Evolutionary conservation across 768 basidiomycete species (phyloP).

Genomic region (Lactifluus volemus): DNA sequence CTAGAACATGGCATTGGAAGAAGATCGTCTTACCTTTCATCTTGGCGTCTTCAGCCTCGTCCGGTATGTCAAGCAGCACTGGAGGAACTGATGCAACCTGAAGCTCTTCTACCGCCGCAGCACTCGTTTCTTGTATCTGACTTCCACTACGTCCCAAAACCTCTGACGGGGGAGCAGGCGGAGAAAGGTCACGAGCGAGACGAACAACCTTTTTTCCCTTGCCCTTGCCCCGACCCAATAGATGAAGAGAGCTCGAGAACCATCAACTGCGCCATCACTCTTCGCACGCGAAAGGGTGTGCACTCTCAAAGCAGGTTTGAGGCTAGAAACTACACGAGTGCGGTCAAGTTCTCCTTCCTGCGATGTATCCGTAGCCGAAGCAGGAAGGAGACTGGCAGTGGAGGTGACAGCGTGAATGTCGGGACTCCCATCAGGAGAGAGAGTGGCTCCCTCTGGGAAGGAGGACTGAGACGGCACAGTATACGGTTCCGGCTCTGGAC

Average conservation of each 20-base stretch:
- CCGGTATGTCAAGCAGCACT: neutral
- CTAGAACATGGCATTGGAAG: neutral
- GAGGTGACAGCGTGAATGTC: neutral
- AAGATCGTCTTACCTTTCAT: conserved; percentile 57
- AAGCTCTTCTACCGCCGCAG: conserved; percentile 40
- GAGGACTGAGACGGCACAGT: conserved; percentile 9
- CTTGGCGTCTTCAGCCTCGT: conserved; percentile 42
- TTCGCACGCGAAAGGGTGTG: neutral
- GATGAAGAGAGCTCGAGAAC: neutral
- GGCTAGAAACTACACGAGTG: neutral
- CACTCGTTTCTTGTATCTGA: conserved; percentile 53
- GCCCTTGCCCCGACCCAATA: conserved; percentile 20
- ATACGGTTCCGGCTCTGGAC: conserved; percentile 17
- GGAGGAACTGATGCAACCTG: conserved; percentile 20
- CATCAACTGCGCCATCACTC: neutral
- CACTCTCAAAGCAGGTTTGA: neutral
- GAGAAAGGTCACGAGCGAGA: conserved; percentile 21
- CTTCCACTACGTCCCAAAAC: conserved; percentile 57
- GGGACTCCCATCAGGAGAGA: neutral
- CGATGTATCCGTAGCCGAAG: neutral
- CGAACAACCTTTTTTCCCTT: conserved; percentile 16
- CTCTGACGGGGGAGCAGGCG: conserved; percentile 46
- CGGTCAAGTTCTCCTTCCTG: neutral
- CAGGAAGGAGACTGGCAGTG: conserved; percentile 6
- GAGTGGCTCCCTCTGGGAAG: neutral